Conservation (phyloP, 2,329 filamentous ascomycete genomes). For the Aphanoascus verrucosus region DNA sequence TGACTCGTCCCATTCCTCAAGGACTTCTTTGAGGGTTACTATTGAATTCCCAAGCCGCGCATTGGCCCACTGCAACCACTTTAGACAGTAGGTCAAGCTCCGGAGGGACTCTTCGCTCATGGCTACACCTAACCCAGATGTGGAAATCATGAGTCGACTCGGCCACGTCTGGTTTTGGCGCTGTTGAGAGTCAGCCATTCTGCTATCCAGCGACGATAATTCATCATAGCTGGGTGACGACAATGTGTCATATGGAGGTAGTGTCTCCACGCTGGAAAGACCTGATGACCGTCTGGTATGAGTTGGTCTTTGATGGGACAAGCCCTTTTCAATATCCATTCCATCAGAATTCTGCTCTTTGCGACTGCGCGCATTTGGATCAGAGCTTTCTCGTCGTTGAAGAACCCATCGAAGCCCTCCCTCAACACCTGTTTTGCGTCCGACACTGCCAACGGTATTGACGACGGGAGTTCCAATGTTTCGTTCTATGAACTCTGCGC, state of each 20-base stretch:
- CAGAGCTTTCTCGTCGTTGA: conserved; percentile 30
- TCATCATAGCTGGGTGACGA: conserved; percentile 67
- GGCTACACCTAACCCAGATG: conserved; percentile 78
- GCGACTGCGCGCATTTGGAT: conserved; percentile 16
- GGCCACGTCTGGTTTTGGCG: conserved; percentile 51
- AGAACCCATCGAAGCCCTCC: conserved; percentile 78
- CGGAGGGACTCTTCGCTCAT: conserved; percentile 81
- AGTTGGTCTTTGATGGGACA: conserved; percentile 17
- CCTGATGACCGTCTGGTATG: conserved; percentile 48
- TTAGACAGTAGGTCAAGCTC: conserved; percentile 73
- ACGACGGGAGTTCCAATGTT: conserved; percentile 72
- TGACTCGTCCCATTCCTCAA: conserved; percentile 66
- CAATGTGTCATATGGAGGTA: conserved; percentile 75
- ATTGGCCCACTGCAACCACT: conserved; percentile 71
- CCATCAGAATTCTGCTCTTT: conserved; percentile 34
- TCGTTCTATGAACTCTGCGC: conserved; percentile 81
- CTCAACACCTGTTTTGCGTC: conserved; percentile 77
- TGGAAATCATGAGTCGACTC: conserved; percentile 75
- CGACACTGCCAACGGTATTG: conserved; percentile 74
- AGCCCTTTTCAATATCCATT: conserved; percentile 41
- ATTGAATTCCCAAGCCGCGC: conserved; percentile 68
- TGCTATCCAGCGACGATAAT: conserved; percentile 32
- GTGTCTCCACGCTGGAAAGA: conserved; percentile 58
- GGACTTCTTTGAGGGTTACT: conserved; percentile 57
- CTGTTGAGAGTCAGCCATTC: conserved; percentile 19